These are phyloP conservation scores for Quercus bicolor DNA, from an alignment of 306 rosid species.

Conservation along the genomic window DNA sequence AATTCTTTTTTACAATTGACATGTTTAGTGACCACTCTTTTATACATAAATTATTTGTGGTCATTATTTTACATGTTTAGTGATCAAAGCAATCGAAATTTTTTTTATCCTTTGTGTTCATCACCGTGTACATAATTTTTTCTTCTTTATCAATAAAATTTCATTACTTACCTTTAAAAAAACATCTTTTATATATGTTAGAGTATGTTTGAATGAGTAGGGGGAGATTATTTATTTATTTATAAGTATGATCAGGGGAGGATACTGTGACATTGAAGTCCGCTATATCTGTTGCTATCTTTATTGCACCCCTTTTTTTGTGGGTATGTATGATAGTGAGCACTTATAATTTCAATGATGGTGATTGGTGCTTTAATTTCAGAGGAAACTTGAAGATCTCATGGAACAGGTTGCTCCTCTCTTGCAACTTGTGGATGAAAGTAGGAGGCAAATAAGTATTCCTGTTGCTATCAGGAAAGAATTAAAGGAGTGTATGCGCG, in stretches of 20 bases:
- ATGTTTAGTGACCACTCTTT: no score
- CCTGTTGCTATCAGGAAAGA: constrained; percentile 53
- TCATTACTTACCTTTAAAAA: no score
- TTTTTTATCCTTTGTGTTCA: no score
- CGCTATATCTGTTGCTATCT: not conserved
- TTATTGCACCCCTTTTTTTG: not conserved
- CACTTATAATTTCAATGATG: not conserved
- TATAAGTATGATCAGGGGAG: no score
- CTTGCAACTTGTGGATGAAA: constrained; percentile 57
- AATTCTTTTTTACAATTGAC: no score
- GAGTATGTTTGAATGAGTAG: not conserved
- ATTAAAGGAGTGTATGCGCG: constrained; percentile 55
- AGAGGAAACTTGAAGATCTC: constrained; percentile 59
- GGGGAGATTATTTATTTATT: not conserved
- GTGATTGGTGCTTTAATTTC: constrained; percentile 26
- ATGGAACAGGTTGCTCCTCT: constrained; percentile 66
- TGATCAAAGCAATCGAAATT: not conserved
- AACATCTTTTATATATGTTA: not conserved
- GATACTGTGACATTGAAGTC: constrained; percentile 1
- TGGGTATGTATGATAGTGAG: not conserved
- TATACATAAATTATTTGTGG: not conserved
- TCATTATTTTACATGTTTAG: not conserved
- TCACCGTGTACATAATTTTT: no score
- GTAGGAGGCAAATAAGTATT: constrained; percentile 41
- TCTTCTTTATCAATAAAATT: no score